phyloP scores from a whole-genome alignment of 805 yeast species.

The Candida hungchunana region DNA sequence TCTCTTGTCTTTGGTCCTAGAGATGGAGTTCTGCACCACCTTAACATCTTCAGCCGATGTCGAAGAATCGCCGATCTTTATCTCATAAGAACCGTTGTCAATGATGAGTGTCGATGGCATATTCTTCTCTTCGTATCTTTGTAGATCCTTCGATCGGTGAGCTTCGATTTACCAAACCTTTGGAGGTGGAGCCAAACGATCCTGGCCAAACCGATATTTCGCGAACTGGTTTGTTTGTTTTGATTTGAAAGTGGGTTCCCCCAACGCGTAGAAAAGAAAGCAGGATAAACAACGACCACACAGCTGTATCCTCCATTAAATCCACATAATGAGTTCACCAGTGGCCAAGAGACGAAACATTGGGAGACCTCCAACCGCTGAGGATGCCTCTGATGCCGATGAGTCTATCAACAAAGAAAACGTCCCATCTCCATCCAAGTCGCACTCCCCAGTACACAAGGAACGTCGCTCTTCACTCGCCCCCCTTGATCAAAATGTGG shows the following conservation, averaged over 20 bases:
- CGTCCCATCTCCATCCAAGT: conserved; percentile 26
- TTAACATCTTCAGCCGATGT: conserved; percentile 42
- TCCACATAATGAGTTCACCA: conserved; percentile 29
- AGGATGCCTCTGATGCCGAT: conserved; percentile 13
- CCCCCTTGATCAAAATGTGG: conserved; percentile 21
- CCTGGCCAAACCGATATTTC: no score
- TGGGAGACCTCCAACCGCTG: conserved; percentile 10
- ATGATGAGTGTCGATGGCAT: conserved; percentile 44
- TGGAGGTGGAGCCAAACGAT: not conserved
- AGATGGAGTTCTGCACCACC: conserved; percentile 61
- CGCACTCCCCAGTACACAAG: conserved; percentile 21
- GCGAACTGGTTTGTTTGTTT: conserved; percentile 14
- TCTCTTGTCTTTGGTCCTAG: conserved; percentile 71
- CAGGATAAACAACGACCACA: no score
- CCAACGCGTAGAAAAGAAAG: no score
- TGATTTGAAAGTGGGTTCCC: conserved; percentile 18
- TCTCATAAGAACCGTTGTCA: conserved; percentile 86
- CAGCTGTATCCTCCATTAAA: no score
- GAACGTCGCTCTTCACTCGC: conserved; percentile 20
- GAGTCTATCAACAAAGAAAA: conserved; percentile 21
- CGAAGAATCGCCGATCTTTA: conserved; percentile 77
- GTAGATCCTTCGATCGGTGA: no score
- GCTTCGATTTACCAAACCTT: no score
- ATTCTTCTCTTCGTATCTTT: no score
- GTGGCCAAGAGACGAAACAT: conserved; percentile 21